These are phyloP conservation scores for Brachypodium distachyon DNA, from an alignment of 202 grass and related monocot species.

Conservation along the genomic window DNA sequence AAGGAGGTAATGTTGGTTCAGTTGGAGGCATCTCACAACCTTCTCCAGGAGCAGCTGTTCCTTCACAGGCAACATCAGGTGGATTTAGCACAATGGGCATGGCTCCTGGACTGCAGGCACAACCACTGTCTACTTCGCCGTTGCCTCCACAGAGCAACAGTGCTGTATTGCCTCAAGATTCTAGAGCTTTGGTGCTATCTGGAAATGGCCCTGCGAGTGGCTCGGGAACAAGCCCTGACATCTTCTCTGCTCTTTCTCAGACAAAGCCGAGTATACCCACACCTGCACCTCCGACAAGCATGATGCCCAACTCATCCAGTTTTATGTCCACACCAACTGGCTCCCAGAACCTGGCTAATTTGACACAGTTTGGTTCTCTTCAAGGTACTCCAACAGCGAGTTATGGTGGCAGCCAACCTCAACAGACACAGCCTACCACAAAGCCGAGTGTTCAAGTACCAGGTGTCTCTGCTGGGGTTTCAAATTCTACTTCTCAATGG, in stretches of 20 bases:
- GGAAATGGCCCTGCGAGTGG: slow-evolving; percentile 59
- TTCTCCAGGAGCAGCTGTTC: slow-evolving; percentile 27
- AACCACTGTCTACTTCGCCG: slow-evolving; percentile 48
- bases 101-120: slow-evolving; percentile 41
- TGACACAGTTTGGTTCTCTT: slow-evolving; percentile 54
- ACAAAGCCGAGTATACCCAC: slow-evolving; percentile 33
- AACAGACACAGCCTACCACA: slow-evolving; percentile 41
- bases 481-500: slow-evolving; percentile 68
- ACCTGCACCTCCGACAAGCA: slow-evolving; percentile 22
- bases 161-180: slow-evolving; percentile 40
- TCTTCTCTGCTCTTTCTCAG: slow-evolving; percentile 65
- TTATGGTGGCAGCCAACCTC: slow-evolving; percentile 46
- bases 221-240: slow-evolving; percentile 48
- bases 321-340: slow-evolving; percentile 35
- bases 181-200: slow-evolving; percentile 54
- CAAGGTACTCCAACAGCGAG: slow-evolving; percentile 28
- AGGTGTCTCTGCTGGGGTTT: slow-evolving; percentile 31
- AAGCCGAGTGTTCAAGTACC: slow-evolving; percentile 27
- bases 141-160: slow-evolving; percentile 42
- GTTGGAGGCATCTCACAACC: slow-evolving; percentile 34
- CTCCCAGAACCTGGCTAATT: slow-evolving; percentile 46
- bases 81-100: slow-evolving; percentile 49
- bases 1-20: slow-evolving; percentile 34
- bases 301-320: slow-evolving; percentile 21
- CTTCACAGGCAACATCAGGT: slow-evolving; percentile 32